Conservation (phyloP, 805 yeast genomes). For the Sugiyamaella lignohabitans region DNA sequence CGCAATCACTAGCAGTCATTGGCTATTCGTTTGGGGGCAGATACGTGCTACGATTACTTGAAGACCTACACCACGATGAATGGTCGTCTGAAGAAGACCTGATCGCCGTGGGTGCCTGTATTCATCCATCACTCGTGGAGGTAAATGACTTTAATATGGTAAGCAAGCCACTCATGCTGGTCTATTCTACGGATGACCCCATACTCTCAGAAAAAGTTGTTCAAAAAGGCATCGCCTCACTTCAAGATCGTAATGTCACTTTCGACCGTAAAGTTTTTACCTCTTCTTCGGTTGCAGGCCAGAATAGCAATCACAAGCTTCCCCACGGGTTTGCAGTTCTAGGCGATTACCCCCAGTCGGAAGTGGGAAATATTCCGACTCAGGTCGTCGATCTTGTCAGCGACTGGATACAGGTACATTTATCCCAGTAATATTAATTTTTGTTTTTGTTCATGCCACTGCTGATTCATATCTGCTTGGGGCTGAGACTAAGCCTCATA, state of each 20-base stretch:
- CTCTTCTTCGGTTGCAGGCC: background rate
- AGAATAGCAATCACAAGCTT: constrained; percentile 24
- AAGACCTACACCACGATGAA: constrained; percentile 20
- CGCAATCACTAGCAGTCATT: constrained; percentile 25
- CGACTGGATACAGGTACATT: background rate
- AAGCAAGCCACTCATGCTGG: constrained; percentile 25
- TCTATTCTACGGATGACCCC: constrained; percentile 25
- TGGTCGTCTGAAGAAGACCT: constrained; percentile 25
- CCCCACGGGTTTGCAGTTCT: constrained; percentile 40
- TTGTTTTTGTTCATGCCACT: too few relatives aligned
- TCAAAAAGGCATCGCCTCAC: constrained; percentile 15
- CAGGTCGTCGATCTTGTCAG: constrained; percentile 18
- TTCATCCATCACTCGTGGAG: constrained; percentile 29
- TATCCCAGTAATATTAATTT: background rate
- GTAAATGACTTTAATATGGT: constrained; percentile 24
- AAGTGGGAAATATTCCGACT: constrained; percentile 31
- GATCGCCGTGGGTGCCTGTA: constrained; percentile 24
- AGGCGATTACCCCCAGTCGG: constrained; percentile 34
- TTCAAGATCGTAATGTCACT: constrained; percentile 14
- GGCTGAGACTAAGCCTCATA: too few relatives aligned
- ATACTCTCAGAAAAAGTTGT: constrained; percentile 23
- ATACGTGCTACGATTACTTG: constrained; percentile 27
- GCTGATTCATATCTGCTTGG: too few relatives aligned
- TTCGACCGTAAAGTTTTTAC: constrained; percentile 19
- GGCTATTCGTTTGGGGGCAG: constrained; percentile 32